These are phyloP conservation scores for Starmerella cellae DNA, from an alignment of 805 yeast genomes.

Conservation along the genomic window DNA sequence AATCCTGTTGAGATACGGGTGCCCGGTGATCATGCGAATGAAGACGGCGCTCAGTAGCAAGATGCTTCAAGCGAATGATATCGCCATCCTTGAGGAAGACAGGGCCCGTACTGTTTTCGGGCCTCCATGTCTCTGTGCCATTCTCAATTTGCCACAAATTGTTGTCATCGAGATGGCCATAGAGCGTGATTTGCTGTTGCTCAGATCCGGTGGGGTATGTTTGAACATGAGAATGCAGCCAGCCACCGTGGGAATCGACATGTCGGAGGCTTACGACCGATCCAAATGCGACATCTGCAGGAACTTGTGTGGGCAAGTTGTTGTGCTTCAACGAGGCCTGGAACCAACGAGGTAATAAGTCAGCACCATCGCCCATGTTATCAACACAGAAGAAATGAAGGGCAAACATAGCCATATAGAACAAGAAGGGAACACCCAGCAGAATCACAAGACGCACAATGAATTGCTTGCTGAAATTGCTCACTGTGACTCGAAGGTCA, in stretches of 20 bases:
- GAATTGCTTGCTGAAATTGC: conserved; percentile 32
- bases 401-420: conserved; percentile 46
- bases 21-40: conserved; percentile 67
- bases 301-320: conserved; percentile 31
- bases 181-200: conserved; percentile 70
- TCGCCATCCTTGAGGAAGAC: conserved; percentile 43
- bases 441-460: conserved; percentile 32
- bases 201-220: conserved; percentile 51
- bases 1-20: conserved; percentile 82
- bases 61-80: conserved; percentile 56
- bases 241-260: conserved; percentile 52
- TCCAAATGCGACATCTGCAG: conserved; percentile 62
- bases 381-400: conserved; percentile 39
- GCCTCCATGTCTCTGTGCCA: conserved; percentile 24
- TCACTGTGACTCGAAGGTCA: conserved; percentile 41
- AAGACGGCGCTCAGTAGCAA: conserved; percentile 49
- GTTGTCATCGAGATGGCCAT: conserved; percentile 48
- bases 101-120: conserved; percentile 27
- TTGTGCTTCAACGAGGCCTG: conserved; percentile 43
- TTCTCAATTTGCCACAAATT: conserved; percentile 65
- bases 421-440: conserved; percentile 40
- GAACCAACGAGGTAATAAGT: conserved; percentile 53
- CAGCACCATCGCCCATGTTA: conserved; percentile 46
- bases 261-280: conserved; percentile 63
- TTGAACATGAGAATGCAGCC: conserved; percentile 63